These are phyloP conservation scores for Sisymbrium altissimum DNA, from an alignment of 345 rosid genomes.

Conservation along the genomic window DNA sequence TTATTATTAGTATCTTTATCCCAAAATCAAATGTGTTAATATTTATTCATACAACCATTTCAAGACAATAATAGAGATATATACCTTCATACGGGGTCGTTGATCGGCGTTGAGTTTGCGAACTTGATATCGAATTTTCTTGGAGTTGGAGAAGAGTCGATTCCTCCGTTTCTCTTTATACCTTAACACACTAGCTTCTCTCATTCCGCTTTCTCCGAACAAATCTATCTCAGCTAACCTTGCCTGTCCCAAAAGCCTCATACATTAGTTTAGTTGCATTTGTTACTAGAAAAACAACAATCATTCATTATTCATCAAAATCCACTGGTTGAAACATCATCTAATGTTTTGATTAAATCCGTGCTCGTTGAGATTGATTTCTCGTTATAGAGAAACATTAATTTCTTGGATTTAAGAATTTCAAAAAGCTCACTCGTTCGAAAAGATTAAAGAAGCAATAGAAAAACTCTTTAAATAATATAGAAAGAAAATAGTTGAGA, in stretches of 20 bases:
- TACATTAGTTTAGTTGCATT: background rate
- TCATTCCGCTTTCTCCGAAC: conserved; percentile 51
- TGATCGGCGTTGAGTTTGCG: conserved; percentile 78
- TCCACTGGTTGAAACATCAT: background rate
- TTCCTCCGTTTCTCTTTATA: conserved; percentile 80
- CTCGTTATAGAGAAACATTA: background rate
- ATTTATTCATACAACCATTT: background rate
- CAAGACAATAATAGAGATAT: background rate
- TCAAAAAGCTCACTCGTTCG: background rate
- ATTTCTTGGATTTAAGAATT: background rate
- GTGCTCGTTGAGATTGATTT: background rate
- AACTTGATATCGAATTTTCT: conserved; percentile 78
- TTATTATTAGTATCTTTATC: too few relatives aligned
- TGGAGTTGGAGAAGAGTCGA: conserved; percentile 78
- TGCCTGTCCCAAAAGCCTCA: conserved; percentile 42
- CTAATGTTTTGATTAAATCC: background rate
- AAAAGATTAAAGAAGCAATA: background rate
- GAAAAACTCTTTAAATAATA: too few relatives aligned
- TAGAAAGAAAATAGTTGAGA: background rate
- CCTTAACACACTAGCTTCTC: conserved; percentile 77
- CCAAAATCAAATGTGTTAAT: background rate
- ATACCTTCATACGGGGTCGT: conserved; percentile 83
- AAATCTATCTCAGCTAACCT: conserved; percentile 69
- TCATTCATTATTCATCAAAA: background rate
- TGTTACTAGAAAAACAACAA: background rate